Base-by-base conservation (phyloP, 2,329 filamentous ascomycete genomes). In the Botrytis squamosa region DNA sequence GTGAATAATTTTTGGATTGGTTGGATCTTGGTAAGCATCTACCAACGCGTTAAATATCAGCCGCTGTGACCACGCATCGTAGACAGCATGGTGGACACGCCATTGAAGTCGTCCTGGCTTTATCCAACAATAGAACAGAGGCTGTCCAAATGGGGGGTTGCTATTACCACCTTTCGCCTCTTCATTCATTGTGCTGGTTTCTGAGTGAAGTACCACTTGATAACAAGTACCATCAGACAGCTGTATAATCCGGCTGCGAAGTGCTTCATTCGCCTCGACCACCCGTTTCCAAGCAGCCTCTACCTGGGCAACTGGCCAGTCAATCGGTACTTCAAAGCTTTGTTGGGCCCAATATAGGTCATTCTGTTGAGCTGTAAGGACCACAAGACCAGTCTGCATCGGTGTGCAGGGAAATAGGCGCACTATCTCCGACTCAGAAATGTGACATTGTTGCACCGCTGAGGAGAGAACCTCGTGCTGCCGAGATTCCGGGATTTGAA, bases 331-430 rank as follows among this genome's bases (percentile, higher is more conserved):
- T 57, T 57, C n/a, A 18, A 57, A 57, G 14, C 52, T 57, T 33
- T 57, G 52, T 33, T 57, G 52, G 14, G 52, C 52, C 52, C 52
- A 57, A 57, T 57, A 57, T 57, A 57, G 7, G 18, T 57, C 52
- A 33, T 57, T 14, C n/a, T 57, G 52, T 29, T 29, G 52, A 29
- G 62, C 62, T 38, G 62, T 65, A 6, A 65, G 62, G 14, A 29
- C 25, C 22, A 65, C 42, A 20, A 65, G 62, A 14, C 62, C 62
- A 29, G 7, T 44, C 42, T 65, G 62, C n/a, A 65, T 33, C 33
- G 62, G 62, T 10, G 62, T 65, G n/a, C 62, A 65, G 8, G 62
- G 62, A 65, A 40, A 65, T 29, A 65, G 52, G n/a, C 52, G 52
- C n/a, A 18, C 52, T 29, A 57, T 7, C 3, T 57, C 52, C 14